Conservation (phyloP, 1,284 basidiomycete species). For the Vanrija pseudolonga region DNA sequence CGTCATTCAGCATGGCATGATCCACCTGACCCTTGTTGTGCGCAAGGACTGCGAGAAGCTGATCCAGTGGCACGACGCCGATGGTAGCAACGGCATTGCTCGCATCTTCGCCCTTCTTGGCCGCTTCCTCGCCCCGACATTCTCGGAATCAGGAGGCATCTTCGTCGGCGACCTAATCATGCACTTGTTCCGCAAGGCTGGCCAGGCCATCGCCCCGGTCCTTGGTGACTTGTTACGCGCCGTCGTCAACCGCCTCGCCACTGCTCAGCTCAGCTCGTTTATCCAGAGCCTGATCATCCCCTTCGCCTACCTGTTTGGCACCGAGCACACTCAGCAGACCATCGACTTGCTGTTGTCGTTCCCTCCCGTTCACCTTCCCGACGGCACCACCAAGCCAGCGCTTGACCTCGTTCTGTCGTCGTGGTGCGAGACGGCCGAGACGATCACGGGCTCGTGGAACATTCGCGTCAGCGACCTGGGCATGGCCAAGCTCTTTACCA, state of each 20-base stretch:
- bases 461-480: constrained; percentile 75
- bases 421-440: constrained; percentile 92
- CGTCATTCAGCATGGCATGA: constrained; percentile 76
- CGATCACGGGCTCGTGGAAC: constrained; percentile 92
- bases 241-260: constrained; percentile 72
- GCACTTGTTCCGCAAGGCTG: constrained; percentile 76
- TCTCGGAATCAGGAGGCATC: constrained; percentile 77
- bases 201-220: constrained; percentile 61
- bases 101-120: constrained; percentile 70
- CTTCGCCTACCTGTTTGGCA: constrained; percentile 80
- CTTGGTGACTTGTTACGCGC: constrained; percentile 81
- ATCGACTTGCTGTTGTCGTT: constrained; percentile 69
- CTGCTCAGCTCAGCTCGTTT: constrained; percentile 83
- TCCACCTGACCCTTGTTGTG: constrained; percentile 75
- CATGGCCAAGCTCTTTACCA: constrained; percentile 69
- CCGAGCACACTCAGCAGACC: constrained; percentile 72
- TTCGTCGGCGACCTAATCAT: constrained; percentile 92
- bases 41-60: constrained; percentile 82
- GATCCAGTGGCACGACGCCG: constrained; percentile 65
- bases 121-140: constrained; percentile 60
- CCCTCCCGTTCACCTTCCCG: constrained; percentile 46
- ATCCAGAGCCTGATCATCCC: constrained; percentile 79
- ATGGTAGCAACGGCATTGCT: constrained; percentile 69
- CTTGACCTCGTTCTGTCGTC: constrained; percentile 77
- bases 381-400: constrained; percentile 51